phyloP scores from a whole-genome alignment of 148 eudicot species.

The Silene conica region DNA sequence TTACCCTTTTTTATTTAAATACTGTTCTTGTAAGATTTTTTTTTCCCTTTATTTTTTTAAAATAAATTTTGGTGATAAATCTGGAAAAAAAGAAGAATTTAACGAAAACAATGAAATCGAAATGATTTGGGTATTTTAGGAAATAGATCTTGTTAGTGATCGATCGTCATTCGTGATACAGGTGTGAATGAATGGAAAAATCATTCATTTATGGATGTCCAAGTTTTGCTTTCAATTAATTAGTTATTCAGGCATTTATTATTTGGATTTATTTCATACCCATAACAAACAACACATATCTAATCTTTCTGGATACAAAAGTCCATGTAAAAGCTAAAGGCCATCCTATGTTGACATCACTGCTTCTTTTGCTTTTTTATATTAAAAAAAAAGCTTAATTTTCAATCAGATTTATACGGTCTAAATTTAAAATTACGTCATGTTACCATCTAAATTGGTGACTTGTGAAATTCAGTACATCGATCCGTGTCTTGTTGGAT shows the following conservation, averaged over 20 bases:
- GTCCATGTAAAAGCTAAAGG: not conserved
- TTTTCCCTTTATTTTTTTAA: not conserved
- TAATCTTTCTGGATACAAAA: not conserved
- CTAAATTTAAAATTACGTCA: too few species aligned
- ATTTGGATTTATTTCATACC: not conserved
- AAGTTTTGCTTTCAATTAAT: not conserved
- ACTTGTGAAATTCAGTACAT: too few species aligned
- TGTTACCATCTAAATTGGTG: too few species aligned
- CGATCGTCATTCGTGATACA: not conserved
- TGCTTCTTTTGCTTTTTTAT: not conserved
- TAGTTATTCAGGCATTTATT: conserved; percentile 1
- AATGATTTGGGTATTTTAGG: not conserved
- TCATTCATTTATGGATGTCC: not conserved
- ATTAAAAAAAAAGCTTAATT: too few species aligned
- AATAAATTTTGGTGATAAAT: not conserved
- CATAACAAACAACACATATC: too few species aligned
- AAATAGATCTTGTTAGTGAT: not conserved
- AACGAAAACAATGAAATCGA: not conserved
- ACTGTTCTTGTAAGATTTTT: not conserved
- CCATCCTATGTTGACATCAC: not conserved
- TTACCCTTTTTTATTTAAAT: not conserved
- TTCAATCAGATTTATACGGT: too few species aligned
- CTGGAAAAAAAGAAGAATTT: not conserved
- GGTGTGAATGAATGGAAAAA: not conserved
- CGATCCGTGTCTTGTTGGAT: too few species aligned